phyloP scores from a whole-genome alignment of 1,284 basidiomycete species.

The Taiwanofungus camphoratus region DNA sequence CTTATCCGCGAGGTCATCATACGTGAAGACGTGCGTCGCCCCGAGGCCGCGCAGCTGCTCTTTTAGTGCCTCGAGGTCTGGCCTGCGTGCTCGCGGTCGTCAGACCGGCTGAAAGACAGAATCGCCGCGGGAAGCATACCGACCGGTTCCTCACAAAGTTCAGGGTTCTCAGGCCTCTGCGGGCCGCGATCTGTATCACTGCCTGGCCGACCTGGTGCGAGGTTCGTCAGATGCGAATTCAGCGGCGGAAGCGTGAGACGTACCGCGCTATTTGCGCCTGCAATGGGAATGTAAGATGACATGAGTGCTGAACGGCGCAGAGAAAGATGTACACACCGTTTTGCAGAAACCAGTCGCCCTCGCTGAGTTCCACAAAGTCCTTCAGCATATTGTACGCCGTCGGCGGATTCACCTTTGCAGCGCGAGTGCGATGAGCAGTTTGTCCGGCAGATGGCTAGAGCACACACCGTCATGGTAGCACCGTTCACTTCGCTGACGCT shows the following conservation, averaged over 20 bases:
- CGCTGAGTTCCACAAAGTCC: constrained; percentile 56
- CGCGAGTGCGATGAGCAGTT: constrained; percentile 1
- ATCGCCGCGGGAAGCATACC: neutral
- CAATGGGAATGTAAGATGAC: neutral
- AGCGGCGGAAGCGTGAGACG: constrained; percentile 20
- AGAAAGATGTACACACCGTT: constrained; percentile 43
- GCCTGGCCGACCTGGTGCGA: constrained; percentile 62
- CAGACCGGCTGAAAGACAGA: no score
- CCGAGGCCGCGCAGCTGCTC: constrained; percentile 52
- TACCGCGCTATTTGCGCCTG: constrained; percentile 72
- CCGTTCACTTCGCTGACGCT: constrained; percentile 56
- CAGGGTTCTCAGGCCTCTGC: constrained; percentile 62
- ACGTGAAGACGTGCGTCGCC: constrained; percentile 69
- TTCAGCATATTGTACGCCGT: constrained; percentile 79
- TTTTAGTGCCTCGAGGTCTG: constrained; percentile 47
- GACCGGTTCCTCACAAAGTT: constrained; percentile 75
- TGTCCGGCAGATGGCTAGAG: neutral
- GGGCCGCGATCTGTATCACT: constrained; percentile 75
- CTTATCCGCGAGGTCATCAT: constrained; percentile 62
- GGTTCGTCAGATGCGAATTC: neutral
- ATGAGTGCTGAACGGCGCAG: neutral
- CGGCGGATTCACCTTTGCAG: constrained; percentile 74
- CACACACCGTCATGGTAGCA: constrained; percentile 66
- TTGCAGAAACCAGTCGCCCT: constrained; percentile 75
- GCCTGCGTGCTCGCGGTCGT: no score